A percentile compares a stretch with the other conserved stretches of the same genome.
Evolutionary conservation across 257 asterid genomes (phyloP).

Genomic region (Jasminum sambac): DNA sequence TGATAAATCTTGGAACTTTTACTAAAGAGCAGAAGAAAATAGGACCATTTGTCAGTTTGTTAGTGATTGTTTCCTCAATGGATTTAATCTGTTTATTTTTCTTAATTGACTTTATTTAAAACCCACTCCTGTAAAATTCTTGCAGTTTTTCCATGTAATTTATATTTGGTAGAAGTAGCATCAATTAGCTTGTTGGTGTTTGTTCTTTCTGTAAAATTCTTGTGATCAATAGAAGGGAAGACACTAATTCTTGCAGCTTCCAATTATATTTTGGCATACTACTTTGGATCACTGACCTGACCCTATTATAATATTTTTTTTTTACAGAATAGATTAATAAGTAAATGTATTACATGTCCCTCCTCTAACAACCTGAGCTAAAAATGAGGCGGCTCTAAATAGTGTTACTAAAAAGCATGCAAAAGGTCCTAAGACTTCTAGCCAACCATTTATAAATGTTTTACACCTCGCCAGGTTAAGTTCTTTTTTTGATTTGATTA

Average conservation of each 20-base stretch:
- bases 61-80: background rate
- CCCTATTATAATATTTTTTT: background rate
- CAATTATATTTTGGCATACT: background rate
- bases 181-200: background rate
- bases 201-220: background rate
- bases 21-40: background rate
- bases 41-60: background rate
- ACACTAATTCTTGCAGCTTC: background rate
- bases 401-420: too few species aligned
- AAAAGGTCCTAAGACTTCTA: too few species aligned
- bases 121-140: background rate
- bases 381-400: background rate
- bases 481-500: too few species aligned
- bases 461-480: too few species aligned
- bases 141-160: background rate
- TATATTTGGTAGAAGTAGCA: background rate
- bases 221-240: background rate
- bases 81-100: background rate
- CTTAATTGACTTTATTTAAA: background rate
- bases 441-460: too few species aligned
- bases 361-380: background rate
- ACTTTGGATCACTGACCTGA: background rate
- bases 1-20: background rate
- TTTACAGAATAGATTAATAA: background rate
- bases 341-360: background rate